These are phyloP conservation scores for Colletotrichum sp. DNA, from an alignment of 2,329 filamentous ascomycete genomes.

Conservation along the genomic window DNA sequence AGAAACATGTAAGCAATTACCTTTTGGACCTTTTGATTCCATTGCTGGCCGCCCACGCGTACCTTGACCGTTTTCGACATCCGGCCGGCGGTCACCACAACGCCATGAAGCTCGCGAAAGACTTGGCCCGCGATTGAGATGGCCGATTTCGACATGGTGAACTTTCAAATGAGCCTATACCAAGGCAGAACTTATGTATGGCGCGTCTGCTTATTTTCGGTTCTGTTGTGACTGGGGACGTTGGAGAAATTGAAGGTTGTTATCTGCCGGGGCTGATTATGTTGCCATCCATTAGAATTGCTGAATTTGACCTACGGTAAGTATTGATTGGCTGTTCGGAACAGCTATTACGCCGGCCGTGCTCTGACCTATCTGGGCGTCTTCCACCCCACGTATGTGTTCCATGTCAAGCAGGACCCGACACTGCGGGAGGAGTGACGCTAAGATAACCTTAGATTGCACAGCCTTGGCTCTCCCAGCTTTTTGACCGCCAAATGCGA, in stretches of 20 bases:
- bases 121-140: constrained; percentile 44
- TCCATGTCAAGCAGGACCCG: neutral
- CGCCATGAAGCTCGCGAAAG: constrained; percentile 63
- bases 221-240: neutral
- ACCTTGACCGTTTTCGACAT: constrained; percentile 85
- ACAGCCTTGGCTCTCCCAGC: too few species aligned
- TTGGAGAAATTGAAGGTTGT: neutral
- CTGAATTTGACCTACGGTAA: neutral
- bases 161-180: neutral
- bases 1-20: neutral
- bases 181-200: neutral
- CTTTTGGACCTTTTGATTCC: constrained; percentile 54
- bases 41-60: constrained; percentile 71
- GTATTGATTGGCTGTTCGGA: neutral
- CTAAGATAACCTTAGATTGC: neutral
- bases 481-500: too few species aligned
- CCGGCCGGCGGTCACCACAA: constrained; percentile 78
- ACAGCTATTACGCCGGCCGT: neutral
- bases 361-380: neutral
- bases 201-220: neutral
- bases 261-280: neutral
- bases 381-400: neutral
- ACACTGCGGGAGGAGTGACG: neutral
- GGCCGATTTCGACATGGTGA: constrained; percentile 40
- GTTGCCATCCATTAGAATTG: neutral